Conservation (phyloP, 352 stramenopile genomes). For the Phytophthora pluvialis region DNA sequence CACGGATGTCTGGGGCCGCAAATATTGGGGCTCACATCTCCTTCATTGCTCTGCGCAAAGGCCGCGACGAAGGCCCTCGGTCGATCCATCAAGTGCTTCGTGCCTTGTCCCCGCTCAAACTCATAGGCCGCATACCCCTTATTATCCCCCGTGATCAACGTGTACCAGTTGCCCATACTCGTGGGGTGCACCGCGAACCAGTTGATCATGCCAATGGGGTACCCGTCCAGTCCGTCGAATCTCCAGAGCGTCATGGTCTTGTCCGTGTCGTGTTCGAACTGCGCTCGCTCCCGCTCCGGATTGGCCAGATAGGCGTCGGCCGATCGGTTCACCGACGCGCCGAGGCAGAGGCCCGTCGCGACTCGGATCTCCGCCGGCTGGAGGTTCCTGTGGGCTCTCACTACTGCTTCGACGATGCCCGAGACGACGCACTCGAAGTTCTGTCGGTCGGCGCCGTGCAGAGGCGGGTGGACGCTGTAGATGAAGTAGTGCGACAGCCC, state of each 20-base stretch:
- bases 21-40: slow-evolving; percentile 94
- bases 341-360: slow-evolving; percentile 65
- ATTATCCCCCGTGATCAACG: slow-evolving; percentile 94
- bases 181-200: slow-evolving; percentile 95
- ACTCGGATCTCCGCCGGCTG: slow-evolving; percentile 71
- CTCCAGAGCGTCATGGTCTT: slow-evolving; percentile 93
- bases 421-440: slow-evolving; percentile 92
- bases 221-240: slow-evolving; percentile 83
- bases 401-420: slow-evolving; percentile 87
- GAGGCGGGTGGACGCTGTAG: slow-evolving; percentile 86
- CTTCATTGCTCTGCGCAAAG: slow-evolving; percentile 94
- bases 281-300: slow-evolving; percentile 73
- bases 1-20: slow-evolving; percentile 67
- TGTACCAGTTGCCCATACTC: slow-evolving; percentile 94
- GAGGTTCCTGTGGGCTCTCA: slow-evolving; percentile 78
- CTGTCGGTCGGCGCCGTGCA: slow-evolving; percentile 76
- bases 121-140: slow-evolving; percentile 91
- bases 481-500: slow-evolving; percentile 94
- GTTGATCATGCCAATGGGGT: slow-evolving; percentile 91
- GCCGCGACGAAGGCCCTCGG: slow-evolving; percentile 90
- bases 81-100: slow-evolving; percentile 78
- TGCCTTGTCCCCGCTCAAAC: slow-evolving; percentile 89
- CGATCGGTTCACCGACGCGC: slow-evolving; percentile 90
- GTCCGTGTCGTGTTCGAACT: slow-evolving; percentile 89
- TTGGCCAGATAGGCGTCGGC: slow-evolving; percentile 92